Conservation (phyloP, 2,329 filamentous ascomycete species). For the Aureobasidium musti region DNA sequence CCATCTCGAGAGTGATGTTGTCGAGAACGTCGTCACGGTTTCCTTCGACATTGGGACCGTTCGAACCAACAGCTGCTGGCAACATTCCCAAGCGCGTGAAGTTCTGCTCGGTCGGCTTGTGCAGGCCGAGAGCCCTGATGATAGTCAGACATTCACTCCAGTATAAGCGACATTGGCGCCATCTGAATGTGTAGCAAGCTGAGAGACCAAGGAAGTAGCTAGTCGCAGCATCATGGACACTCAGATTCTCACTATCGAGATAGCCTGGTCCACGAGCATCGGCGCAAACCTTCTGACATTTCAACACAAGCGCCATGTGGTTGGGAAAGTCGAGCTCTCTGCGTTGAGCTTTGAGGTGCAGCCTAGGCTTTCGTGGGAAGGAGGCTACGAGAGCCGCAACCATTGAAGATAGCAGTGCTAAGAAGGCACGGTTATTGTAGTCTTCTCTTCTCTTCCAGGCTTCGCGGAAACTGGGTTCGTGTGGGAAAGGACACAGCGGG, state of each 20-base stretch:
- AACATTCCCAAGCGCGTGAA: constrained; percentile 44
- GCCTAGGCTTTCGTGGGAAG: constrained; percentile 69
- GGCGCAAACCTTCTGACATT: constrained; percentile 69
- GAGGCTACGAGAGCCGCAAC: constrained; percentile 71
- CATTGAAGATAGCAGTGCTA: constrained; percentile 74
- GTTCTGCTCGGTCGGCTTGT: constrained; percentile 55
- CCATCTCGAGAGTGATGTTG: constrained; percentile 56
- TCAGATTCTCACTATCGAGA: constrained; percentile 57
- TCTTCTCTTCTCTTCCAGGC: constrained; percentile 69
- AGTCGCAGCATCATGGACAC: constrained; percentile 65
- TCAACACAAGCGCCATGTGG: constrained; percentile 68
- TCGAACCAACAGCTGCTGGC: constrained; percentile 42
- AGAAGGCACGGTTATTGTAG: constrained; percentile 64
- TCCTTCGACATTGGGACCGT: constrained; percentile 43
- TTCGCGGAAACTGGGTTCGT: constrained; percentile 73
- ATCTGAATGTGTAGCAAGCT: constrained; percentile 67
- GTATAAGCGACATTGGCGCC: constrained; percentile 67
- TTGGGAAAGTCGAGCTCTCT: constrained; percentile 67
- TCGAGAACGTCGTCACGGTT: constrained; percentile 45
- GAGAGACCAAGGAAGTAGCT: constrained; percentile 74
- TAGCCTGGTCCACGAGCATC: constrained; percentile 64
- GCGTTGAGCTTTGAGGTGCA: constrained; percentile 68
- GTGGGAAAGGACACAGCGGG: constrained; percentile 73
- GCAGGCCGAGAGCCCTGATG: constrained; percentile 66
- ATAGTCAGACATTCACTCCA: constrained; percentile 72